These are phyloP conservation scores for Coemansia sp. DNA, from an alignment of 192 early-diverging fungal species.

Conservation along the genomic window DNA sequence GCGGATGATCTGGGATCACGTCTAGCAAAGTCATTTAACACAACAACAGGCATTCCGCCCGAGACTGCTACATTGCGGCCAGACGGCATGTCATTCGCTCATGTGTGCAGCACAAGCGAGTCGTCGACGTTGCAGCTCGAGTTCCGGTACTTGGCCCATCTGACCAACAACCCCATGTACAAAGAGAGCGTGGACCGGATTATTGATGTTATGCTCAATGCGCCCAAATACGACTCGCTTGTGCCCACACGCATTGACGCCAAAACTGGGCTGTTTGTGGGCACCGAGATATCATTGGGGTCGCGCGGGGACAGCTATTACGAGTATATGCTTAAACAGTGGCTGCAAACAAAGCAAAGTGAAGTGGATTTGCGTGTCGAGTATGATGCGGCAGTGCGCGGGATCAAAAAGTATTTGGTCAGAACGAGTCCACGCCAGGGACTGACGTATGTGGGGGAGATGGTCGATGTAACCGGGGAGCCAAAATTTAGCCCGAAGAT, in stretches of 20 bases:
- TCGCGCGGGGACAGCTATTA: slow-evolving; percentile 86
- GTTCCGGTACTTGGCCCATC: slow-evolving; percentile 79
- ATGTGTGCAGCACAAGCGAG: slow-evolving; percentile 60
- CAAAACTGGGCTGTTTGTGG: slow-evolving; percentile 11
- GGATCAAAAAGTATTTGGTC: slow-evolving; percentile 42
- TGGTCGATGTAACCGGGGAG: slow-evolving; percentile 53
- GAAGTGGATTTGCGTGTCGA: slow-evolving; percentile 65
- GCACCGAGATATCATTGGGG: slow-evolving; percentile 27
- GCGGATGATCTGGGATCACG: slow-evolving; percentile 76
- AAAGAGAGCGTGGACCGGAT: slow-evolving; percentile 70
- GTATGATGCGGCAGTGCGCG: slow-evolving; percentile 61
- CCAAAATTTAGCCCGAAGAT: slow-evolving; percentile 60
- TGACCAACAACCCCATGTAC: slow-evolving; percentile 74
- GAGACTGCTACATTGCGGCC: slow-evolving; percentile 33
- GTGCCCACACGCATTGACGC: slow-evolving; percentile 68
- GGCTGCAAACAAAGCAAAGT: slow-evolving; percentile 71
- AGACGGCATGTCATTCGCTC: slow-evolving; percentile 15
- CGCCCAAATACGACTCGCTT: slow-evolving; percentile 57
- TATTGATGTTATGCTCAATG: slow-evolving; percentile 21
- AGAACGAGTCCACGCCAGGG: slow-evolving; percentile 19
- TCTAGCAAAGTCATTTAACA: slow-evolving; percentile 63
- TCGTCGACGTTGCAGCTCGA: slow-evolving; percentile 84
- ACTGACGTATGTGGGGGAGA: slow-evolving; percentile 29
- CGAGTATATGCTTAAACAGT: slow-evolving; percentile 93
- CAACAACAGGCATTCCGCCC: slow-evolving; percentile 40